phyloP scores from a whole-genome alignment of 768 basidiomycete species.

The Psilocybe sp. region DNA sequence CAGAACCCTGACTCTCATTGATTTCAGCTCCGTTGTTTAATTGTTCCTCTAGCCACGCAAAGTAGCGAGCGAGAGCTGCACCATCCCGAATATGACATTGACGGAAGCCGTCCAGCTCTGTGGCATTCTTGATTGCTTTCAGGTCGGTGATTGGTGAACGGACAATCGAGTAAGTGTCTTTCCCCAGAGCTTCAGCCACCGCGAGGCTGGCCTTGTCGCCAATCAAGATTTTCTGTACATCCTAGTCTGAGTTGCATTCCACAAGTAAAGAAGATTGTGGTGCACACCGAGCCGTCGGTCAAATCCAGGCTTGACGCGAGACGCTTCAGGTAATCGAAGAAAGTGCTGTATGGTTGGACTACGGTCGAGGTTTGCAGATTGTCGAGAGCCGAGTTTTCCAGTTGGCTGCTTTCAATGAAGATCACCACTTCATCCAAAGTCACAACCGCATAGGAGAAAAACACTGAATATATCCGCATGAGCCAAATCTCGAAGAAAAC shows the following conservation, averaged over 20 bases:
- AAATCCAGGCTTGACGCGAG: constrained; percentile 36
- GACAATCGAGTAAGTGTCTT: constrained; percentile 56
- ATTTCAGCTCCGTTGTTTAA: constrained; percentile 58
- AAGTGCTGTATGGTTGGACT: constrained; percentile 65
- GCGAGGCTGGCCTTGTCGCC: constrained; percentile 80
- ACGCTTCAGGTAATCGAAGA: constrained; percentile 62
- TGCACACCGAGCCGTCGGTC: constrained; percentile 28
- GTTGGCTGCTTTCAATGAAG: constrained; percentile 62
- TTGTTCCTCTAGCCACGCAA: constrained; percentile 91
- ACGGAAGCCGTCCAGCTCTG: constrained; percentile 88
- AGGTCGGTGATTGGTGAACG: constrained; percentile 76
- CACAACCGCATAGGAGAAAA: constrained; percentile 89
- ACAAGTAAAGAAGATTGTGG: neutral
- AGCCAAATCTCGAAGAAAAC: neutral
- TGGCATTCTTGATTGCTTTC: constrained; percentile 77
- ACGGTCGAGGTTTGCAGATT: constrained; percentile 60
- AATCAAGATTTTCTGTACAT: constrained; percentile 63
- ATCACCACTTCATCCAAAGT: constrained; percentile 56
- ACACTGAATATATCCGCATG: constrained; percentile 47
- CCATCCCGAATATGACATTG: constrained; percentile 89
- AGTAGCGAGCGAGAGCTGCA: constrained; percentile 82
- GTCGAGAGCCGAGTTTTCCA: constrained; percentile 37
- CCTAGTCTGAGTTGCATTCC: neutral
- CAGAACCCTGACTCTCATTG: constrained; percentile 79
- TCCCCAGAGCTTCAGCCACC: constrained; percentile 74